Evolutionary conservation across 208 protist species (phyloP).

Genomic region (Wallacemonas sp.): DNA sequence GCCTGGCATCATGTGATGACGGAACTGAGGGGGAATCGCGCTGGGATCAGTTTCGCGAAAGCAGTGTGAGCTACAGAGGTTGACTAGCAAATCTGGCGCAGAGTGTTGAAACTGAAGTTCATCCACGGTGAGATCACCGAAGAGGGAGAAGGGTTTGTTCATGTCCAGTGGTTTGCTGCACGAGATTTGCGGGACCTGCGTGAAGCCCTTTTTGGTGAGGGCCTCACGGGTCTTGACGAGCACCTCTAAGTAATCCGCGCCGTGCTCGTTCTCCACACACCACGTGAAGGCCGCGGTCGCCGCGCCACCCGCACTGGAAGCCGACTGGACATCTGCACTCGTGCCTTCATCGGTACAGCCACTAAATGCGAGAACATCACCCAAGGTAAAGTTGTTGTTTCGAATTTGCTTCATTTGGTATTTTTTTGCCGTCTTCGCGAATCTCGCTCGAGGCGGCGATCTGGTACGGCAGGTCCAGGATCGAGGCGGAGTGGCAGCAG

Average conservation of each 20-base stretch:
- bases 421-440: not conserved
- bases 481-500: constrained; percentile 92
- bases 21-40: constrained; percentile 3
- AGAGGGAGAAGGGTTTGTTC: constrained; percentile 87
- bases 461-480: constrained; percentile 89
- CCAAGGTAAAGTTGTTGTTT: constrained; percentile 69
- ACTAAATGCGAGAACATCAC: constrained; percentile 89
- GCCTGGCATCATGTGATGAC: not conserved
- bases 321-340: constrained; percentile 63
- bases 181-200: constrained; percentile 87
- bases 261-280: constrained; percentile 62
- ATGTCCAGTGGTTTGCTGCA: constrained; percentile 90
- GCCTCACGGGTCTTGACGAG: constrained; percentile 79
- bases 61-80: not conserved
- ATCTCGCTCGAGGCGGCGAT: constrained; percentile 51
- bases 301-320: constrained; percentile 67
- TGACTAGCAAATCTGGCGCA: too few species aligned
- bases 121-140: constrained; percentile 74
- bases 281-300: constrained; percentile 83
- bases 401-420: constrained; percentile 59
- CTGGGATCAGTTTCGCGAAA: not conserved
- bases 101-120: constrained; percentile 44
- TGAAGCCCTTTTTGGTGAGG: constrained; percentile 63
- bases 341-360: constrained; percentile 86
- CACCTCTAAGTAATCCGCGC: constrained; percentile 75